Base-by-base conservation (phyloP, 306 rosid species). In the Cicer pinnatifidum region DNA sequence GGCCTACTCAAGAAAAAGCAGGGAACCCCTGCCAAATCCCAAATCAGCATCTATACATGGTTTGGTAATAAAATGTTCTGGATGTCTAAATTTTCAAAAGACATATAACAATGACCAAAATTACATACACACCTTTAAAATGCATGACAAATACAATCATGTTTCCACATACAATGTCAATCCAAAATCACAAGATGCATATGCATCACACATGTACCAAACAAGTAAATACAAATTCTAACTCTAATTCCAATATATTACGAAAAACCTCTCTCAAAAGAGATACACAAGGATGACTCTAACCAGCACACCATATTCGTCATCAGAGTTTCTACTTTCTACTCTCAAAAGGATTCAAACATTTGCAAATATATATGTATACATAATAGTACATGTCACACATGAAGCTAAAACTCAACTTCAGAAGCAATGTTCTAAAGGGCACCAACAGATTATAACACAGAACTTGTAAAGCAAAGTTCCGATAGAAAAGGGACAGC, bases 231-330 rank as follows among this genome's bases (percentile, higher is more conserved):
- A 60, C 51, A 71, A 11, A 46, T 39, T 62, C 51, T 38, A 11
- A 46, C 37, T 62, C 51, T 38, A 11, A 45, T 19, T 75, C 64
- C 64, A 75, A 48, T 50, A 20, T 33, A 35, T 3, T 28, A 43
- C 57, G 64, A 46, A 64, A 47, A 68, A 52, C 11, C 67, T 75
- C 78, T 71, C 82, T 57, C 54, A 28, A 23, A 23, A 70, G 11
- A 58, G 64, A 67, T n/a, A 60, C 37, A 59, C 40, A 60, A 62
- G 43, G 33, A 19, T 39, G 28, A 53, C 62, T 51, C 67, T 28
- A 46, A 41, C 58, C 16, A 12, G 75, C 43, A 44, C 11, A 28
- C 39, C 50, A 7, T 45, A 56, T 23, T 73, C 60, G 33, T 13
- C 56, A 54, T 41, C 61, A 51, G 52, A 82, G 53, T 11, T 50